Conservation (phyloP, 2,329 filamentous ascomycete species). For the Ophiocordyceps polyrhachis-furcata region DNA sequence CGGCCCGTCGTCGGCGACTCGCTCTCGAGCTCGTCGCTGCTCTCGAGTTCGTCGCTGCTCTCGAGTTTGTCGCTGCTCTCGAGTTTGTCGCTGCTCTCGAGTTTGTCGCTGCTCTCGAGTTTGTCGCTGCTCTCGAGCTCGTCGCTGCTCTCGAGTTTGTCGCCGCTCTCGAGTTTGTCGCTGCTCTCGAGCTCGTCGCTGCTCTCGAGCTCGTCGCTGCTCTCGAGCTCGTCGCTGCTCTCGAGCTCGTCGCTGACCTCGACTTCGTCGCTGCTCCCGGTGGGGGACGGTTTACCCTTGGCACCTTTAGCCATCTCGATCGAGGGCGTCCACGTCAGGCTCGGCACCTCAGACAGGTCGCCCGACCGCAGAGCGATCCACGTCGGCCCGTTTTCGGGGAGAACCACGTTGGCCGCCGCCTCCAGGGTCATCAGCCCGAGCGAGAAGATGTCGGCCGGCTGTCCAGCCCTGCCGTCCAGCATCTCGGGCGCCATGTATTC, state of each 20-base stretch:
- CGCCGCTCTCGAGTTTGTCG: conserved; percentile 13
- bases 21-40: conserved; percentile 13
- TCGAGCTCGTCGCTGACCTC: conserved; percentile 16
- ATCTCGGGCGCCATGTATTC: conserved; percentile 94
- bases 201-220: conserved; percentile 13
- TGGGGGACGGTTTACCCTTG: conserved; percentile 29
- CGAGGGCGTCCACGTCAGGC: conserved; percentile 63
- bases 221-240: too few species aligned
- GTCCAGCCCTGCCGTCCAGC: conserved; percentile 68
- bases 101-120: conserved; percentile 16
- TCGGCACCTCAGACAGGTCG: conserved; percentile 76
- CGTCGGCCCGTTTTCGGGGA: conserved; percentile 79
- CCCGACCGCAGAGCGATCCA: conserved; percentile 84
- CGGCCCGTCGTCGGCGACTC: conserved; percentile 15
- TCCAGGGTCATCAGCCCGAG: conserved; percentile 89
- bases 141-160: conserved; percentile 17
- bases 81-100: too few species aligned
- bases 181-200: too few species aligned
- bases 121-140: conserved; percentile 11
- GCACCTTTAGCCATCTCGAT: conserved; percentile 56
- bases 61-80: conserved; percentile 16
- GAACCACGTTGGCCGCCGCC: conserved; percentile 80
- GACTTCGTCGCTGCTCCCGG: too few species aligned
- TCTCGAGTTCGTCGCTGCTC: conserved; percentile 15
- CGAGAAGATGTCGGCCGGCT: conserved; percentile 84